These are phyloP conservation scores for Myrmaecium sp. DNA, from an alignment of 2,329 filamentous ascomycete genomes.

Conservation along the genomic window DNA sequence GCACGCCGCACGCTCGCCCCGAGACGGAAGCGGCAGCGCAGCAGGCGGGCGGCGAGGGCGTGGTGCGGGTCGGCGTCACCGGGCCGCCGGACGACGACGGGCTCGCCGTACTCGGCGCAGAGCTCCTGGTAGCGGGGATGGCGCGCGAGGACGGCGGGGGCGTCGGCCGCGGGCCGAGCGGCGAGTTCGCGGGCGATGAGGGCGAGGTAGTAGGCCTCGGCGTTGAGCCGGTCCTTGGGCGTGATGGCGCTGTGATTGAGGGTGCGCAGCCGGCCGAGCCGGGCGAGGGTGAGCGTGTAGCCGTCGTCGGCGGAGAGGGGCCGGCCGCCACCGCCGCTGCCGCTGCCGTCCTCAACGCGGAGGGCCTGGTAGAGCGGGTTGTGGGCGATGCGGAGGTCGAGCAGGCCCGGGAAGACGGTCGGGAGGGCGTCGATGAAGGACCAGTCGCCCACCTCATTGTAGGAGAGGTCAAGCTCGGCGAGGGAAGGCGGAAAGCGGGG, in stretches of 20 bases:
- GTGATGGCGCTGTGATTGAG: constrained; percentile 61
- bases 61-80: constrained; percentile 40
- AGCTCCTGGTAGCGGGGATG: constrained; percentile 62
- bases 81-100: constrained; percentile 36
- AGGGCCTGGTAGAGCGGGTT: constrained; percentile 64
- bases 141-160: constrained; percentile 34
- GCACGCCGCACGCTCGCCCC: constrained; percentile 8
- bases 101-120: constrained; percentile 60
- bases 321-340: no score
- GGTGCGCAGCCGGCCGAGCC: constrained; percentile 47
- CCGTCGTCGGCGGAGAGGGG: constrained; percentile 52
- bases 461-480: constrained; percentile 26
- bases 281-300: constrained; percentile 75
- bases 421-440: constrained; percentile 54
- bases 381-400: constrained; percentile 60
- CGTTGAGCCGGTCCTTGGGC: constrained; percentile 60
- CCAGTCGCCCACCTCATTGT: constrained; percentile 42
- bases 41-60: constrained; percentile 65
- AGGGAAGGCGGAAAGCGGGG: constrained; percentile 16
- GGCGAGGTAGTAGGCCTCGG: constrained; percentile 84
- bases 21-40: constrained; percentile 45
- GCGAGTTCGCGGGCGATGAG: constrained; percentile 64
- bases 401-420: constrained; percentile 53
- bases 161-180: constrained; percentile 36
- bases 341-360: constrained; percentile 21